Conservation (phyloP, 192 early-diverging fungal genomes). For the Coemansia sp. region DNA sequence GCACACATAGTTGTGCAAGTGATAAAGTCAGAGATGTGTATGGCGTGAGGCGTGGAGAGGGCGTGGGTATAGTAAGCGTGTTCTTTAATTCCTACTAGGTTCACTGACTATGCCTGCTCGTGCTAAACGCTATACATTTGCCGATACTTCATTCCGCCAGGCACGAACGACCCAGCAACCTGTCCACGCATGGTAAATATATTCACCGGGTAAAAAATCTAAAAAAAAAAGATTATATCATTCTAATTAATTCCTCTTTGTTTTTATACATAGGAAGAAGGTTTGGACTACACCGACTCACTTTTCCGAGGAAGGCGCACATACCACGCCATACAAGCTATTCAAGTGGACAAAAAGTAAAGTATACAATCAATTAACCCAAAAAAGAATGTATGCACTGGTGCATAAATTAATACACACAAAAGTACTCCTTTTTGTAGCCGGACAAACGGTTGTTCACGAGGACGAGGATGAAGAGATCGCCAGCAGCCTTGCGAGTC, state of each 20-base stretch:
- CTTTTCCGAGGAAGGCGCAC: constrained; percentile 8
- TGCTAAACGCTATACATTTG: constrained; percentile 41
- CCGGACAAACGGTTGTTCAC: constrained; percentile 51
- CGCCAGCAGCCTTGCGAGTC: not conserved
- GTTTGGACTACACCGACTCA: constrained; percentile 21
- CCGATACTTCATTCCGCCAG: constrained; percentile 17
- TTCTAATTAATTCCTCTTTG: constrained; percentile 1
- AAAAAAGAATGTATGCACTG: not conserved
- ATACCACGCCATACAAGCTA: constrained; percentile 15
- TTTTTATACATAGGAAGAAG: constrained; percentile 17
- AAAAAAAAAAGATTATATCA: not conserved
- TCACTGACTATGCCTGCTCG: constrained; percentile 27
- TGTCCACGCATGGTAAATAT: constrained; percentile 38
- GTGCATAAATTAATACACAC: constrained; percentile 39
- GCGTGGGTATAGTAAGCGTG: not conserved
- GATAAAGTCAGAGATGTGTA: not conserved
- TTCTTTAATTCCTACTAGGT: not conserved
- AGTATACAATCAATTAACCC: constrained; percentile 4
- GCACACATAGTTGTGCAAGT: not conserved
- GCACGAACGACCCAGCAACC: constrained; percentile 31
- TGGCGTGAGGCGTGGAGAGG: not conserved
- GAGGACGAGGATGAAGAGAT: constrained; percentile 40
- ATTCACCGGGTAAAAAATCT: not conserved
- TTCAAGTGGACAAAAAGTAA: constrained; percentile 49
- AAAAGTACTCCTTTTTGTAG: constrained; percentile 18